Base-by-base conservation (phyloP, 345 rosid species). In the Noccaea caerulescens region DNA sequence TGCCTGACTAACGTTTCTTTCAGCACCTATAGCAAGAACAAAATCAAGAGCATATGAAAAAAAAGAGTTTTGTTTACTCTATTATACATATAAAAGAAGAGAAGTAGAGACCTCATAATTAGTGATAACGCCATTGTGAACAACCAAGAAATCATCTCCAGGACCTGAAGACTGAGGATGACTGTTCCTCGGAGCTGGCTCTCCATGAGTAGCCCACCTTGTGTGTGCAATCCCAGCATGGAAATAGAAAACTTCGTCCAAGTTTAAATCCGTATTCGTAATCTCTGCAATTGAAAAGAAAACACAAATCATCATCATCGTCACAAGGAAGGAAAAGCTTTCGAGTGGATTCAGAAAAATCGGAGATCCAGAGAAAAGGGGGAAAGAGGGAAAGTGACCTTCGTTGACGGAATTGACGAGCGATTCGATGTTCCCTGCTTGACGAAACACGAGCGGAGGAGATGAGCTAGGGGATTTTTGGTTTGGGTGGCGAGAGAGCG, bases 141-240 rank as follows among this genome's bases (percentile, higher is more conserved):
- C 97, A 13, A 93, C 97, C 85, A 93, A 63, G 50, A 93, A 93
- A 34, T 91, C 98, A 77, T 93, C 84, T 58, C 83, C 96, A 73
- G 78, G 61, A 72, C 96, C 97, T 10, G 97, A 88, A 1, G 87
- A 58, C 79, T 93, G 97, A 50, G 97, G 98, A 80, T 93, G 98
- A 76, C 97, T 81, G 63, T 93, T 93, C 80, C 89, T 83, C 8
- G 97, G 85, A 76, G 97, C 84, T 46, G 98, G 98, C 69, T 88
- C 97, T 39, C 98, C 97, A 76, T 93, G 98, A 46, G 98, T 93
- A 20, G 98, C 97, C 98, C 97, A 93, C 13, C 98, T 81, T 0
- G 97, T 93, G 75, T 93, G 98, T 7, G 98, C 98, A 79, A 93
- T 91, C n/a, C 97, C 94, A 51, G 94, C 98, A 80, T 93, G 98